These are phyloP conservation scores for Papiliotrema flavescens DNA, from an alignment of 1,284 basidiomycete species.

Conservation along the genomic window DNA sequence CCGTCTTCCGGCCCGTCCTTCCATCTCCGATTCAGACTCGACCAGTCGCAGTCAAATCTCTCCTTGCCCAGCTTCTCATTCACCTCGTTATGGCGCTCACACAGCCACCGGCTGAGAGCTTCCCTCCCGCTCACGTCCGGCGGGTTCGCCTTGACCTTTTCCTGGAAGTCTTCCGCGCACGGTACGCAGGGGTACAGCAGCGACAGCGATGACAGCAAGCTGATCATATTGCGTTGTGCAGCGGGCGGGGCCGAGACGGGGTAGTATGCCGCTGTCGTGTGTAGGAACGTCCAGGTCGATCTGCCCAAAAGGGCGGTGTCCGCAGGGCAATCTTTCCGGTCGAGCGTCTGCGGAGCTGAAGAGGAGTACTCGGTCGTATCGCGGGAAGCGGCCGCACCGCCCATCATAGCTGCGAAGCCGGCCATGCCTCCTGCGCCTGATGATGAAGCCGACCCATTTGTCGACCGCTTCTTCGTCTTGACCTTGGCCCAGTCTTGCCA, in stretches of 20 bases:
- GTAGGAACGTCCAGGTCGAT: slow-evolving; percentile 93
- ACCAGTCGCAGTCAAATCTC: slow-evolving; percentile 66
- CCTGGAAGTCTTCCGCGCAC: slow-evolving; percentile 72
- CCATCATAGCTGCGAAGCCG: slow-evolving; percentile 25
- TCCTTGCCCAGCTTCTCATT: slow-evolving; percentile 80
- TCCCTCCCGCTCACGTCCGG: slow-evolving; percentile 69
- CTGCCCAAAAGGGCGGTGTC: slow-evolving; percentile 81
- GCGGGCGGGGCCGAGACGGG: slow-evolving; percentile 67
- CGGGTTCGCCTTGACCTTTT: slow-evolving; percentile 61
- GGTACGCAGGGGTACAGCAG: slow-evolving; percentile 78
- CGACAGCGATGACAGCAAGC: slow-evolving; percentile 70
- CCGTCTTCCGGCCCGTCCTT: slow-evolving; percentile 83
- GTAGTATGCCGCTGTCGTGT: slow-evolving; percentile 89
- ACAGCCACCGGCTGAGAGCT: slow-evolving; percentile 77
- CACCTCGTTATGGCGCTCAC: slow-evolving; percentile 85
- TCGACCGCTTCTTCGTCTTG: slow-evolving; percentile 41
- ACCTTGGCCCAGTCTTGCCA: slow-evolving; percentile 68
- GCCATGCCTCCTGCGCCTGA: slow-evolving; percentile 18
- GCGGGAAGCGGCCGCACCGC: slow-evolving; percentile 9
- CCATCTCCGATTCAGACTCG: slow-evolving; percentile 77
- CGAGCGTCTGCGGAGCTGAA: slow-evolving; percentile 16
- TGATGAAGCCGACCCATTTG: slow-evolving; percentile 7
- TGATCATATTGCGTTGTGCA: slow-evolving; percentile 76
- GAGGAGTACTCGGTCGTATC: slow-evolving; percentile 5
- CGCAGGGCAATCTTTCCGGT: slow-evolving; percentile 4